A percentile compares a stretch with the other conserved stretches of the same genome.
phyloP scores from a whole-genome alignment of 2,329 filamentous ascomycete genomes.

The Fusarium pseudonygamai region DNA sequence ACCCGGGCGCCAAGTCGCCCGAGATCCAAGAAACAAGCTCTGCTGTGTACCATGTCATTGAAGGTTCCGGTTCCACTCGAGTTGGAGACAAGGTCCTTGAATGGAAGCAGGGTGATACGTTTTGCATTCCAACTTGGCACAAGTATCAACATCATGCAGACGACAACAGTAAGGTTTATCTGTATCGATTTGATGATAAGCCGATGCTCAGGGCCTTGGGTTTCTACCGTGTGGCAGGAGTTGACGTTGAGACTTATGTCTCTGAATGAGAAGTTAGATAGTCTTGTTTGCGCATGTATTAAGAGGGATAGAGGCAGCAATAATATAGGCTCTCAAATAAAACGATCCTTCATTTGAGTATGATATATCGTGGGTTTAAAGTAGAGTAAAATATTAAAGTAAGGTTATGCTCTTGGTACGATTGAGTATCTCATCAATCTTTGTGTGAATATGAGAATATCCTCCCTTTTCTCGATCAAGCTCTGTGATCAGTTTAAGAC shows the following conservation, averaged over 20 bases:
- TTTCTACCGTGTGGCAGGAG: conserved; percentile 49
- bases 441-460: too few relatives aligned
- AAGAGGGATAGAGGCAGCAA: background rate
- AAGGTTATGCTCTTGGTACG: background rate
- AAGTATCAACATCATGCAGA: conserved; percentile 58
- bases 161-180: conserved; percentile 50
- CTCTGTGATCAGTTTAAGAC: fast-evolving
- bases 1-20: conserved; percentile 49
- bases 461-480: fast-evolving
- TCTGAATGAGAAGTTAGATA: background rate
- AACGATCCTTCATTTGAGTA: background rate
- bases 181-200: conserved; percentile 65
- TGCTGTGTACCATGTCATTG: conserved; percentile 62
- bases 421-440: background rate
- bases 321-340: fast-evolving
- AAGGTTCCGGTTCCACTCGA: conserved; percentile 53
- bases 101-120: conserved; percentile 64
- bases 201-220: conserved; percentile 63
- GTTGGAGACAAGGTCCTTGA: conserved; percentile 48
- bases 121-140: conserved; percentile 64
- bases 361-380: too few relatives aligned
- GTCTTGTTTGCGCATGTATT: too few relatives aligned
- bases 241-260: conserved; percentile 24
- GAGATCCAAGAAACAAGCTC: conserved; percentile 59
- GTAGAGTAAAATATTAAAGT: too few relatives aligned